Conservation (phyloP, 805 yeast species). For the Blastobotrys attinorum region DNA sequence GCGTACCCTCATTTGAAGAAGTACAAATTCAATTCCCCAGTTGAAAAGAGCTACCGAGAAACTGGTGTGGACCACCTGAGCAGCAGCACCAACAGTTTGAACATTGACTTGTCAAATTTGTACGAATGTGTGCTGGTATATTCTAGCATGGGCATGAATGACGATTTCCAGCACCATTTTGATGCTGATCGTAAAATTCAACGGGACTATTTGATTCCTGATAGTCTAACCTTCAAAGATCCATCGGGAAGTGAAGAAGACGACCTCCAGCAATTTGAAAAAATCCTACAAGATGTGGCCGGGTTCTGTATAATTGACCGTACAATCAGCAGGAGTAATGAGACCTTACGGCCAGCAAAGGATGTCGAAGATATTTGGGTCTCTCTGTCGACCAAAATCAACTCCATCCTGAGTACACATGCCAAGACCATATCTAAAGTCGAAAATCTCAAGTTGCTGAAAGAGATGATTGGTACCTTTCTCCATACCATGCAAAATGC, state of each 20-base stretch:
- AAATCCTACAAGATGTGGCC: slow-evolving; percentile 39
- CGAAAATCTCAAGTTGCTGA: slow-evolving; percentile 41
- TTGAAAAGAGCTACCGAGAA: slow-evolving; percentile 69
- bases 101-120: slow-evolving; percentile 60
- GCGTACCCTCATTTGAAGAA: slow-evolving; percentile 39
- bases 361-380: slow-evolving; percentile 72
- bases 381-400: slow-evolving; percentile 38
- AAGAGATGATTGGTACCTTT: slow-evolving; percentile 59
- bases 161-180: slow-evolving; percentile 53
- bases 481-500: slow-evolving; percentile 70
- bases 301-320: slow-evolving; percentile 78
- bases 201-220: slow-evolving; percentile 63
- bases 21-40: slow-evolving; percentile 76
- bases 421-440: slow-evolving; percentile 33
- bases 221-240: slow-evolving; percentile 37
- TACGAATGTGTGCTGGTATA: slow-evolving; percentile 80
- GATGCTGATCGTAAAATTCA: slow-evolving; percentile 65
- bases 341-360: slow-evolving; percentile 56
- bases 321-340: slow-evolving; percentile 47
- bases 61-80: slow-evolving; percentile 38
- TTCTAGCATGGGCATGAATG: slow-evolving; percentile 58
- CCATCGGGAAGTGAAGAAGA: slow-evolving; percentile 26
- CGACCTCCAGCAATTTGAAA: slow-evolving; percentile 34
- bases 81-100: slow-evolving; percentile 38
- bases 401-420: slow-evolving; percentile 17